Base-by-base conservation (phyloP, 805 yeast genomes). In the Starmerella asiatica region DNA sequence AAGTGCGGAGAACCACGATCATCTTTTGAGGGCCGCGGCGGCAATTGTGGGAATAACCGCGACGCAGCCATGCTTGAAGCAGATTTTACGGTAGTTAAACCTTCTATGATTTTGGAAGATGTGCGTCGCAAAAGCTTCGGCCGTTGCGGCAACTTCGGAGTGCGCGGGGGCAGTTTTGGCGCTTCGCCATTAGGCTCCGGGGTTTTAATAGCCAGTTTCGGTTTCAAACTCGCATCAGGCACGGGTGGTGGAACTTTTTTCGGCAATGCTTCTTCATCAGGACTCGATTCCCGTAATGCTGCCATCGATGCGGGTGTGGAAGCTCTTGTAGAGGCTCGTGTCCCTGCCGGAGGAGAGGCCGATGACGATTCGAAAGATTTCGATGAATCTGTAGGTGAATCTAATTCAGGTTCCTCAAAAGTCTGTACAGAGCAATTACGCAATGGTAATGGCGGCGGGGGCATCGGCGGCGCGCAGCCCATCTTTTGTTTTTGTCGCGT, bases 71-170 rank as follows among this genome's bases (percentile, higher is more conserved):
- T 39, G 15, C 45, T 37, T 11, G 49, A 34, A 4, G 46, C 45
- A 2, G 46, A 37, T 12, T 50, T 49, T 11, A 46, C 37, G 21
- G 35, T 39, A 32, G 18, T 37, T 5, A 47, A 33, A 3, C 49
- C 33, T 17, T 46, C 50, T 35, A 36, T 38, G n/a, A 46, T 9
- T 38, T 39, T 41, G 16, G 52, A 48, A 2, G 52, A 48, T 12
- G 51, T 45, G 7, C 52, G 35, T 2, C 50, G 38, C 15, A 44
- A 34, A 32, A 48, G 31, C 29, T 40, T 38, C 17, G 47, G 67
- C 56, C 34, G 54, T 55, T 19, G 50, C 46, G 42, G 67, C 67
- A n/a, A 55, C 54, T 23, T 23, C 11, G 26, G 26, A 11, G 9
- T 11, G 7, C 26, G 26, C 11, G 7, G 26, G 26, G 26, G 26